Conservation (phyloP, 306 rosid species). For the Quercus suber region DNA sequence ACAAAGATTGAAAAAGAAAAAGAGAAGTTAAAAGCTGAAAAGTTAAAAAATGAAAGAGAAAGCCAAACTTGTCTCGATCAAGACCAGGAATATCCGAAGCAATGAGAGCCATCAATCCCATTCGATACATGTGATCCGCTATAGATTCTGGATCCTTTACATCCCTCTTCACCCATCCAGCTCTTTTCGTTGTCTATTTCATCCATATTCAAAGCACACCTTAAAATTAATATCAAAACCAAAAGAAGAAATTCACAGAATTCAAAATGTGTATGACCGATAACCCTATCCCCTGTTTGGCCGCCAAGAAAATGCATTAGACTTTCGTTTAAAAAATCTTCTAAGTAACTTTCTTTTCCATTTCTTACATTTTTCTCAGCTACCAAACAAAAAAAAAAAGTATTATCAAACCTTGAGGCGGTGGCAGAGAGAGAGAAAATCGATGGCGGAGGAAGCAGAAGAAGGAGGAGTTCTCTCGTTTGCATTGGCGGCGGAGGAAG, state of each 20-base stretch:
- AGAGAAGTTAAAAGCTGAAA: background rate
- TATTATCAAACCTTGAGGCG: constrained; percentile 57
- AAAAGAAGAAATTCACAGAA: background rate
- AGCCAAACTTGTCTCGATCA: constrained; percentile 65
- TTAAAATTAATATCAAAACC: background rate
- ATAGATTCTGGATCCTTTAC: constrained; percentile 72
- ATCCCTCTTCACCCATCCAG: constrained; percentile 70
- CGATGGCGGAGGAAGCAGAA: constrained; percentile 61
- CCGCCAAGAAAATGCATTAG: no score
- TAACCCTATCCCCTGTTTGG: background rate
- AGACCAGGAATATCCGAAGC: constrained; percentile 75
- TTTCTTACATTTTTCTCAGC: background rate
- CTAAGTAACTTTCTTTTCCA: background rate
- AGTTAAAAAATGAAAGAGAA: background rate
- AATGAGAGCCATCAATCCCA: constrained; percentile 88
- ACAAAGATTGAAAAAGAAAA: background rate
- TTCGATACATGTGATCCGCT: constrained; percentile 95
- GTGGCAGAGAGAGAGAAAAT: constrained; percentile 83
- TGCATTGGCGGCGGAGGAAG: constrained; percentile 23
- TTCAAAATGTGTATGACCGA: no score
- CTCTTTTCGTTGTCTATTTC: constrained; percentile 71
- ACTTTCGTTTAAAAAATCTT: background rate
- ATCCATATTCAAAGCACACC: background rate
- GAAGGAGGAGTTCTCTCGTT: constrained; percentile 34
- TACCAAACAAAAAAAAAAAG: background rate